These are phyloP conservation scores for Camellia granthamiana DNA, from an alignment of 148 eudicot genomes.

Conservation along the genomic window DNA sequence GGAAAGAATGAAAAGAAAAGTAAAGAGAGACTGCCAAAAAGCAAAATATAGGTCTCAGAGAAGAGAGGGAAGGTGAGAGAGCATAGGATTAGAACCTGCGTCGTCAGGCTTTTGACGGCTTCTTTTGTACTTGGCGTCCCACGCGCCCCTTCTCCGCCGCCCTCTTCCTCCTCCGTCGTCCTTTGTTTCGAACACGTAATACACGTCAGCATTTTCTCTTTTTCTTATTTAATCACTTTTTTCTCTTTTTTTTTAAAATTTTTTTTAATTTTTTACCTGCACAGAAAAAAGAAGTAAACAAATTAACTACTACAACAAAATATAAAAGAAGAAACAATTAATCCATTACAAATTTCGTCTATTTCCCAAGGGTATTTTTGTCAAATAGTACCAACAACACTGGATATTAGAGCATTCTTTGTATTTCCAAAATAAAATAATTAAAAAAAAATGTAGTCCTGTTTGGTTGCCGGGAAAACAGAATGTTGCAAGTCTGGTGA, in stretches of 20 bases:
- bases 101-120: constrained; percentile 88
- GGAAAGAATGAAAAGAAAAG: background rate
- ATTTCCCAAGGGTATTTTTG: background rate
- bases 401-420: background rate
- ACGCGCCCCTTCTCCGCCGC: constrained; percentile 41
- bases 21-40: background rate
- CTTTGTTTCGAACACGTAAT: constrained; percentile 86
- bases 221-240: background rate
- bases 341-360: too few species aligned
- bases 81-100: constrained; percentile 59
- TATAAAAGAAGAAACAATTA: too few species aligned
- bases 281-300: background rate
- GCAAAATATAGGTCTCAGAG: constrained; percentile 5
- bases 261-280: constrained; percentile 22
- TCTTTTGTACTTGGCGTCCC: constrained; percentile 81
- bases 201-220: constrained; percentile 73
- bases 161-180: constrained; percentile 39
- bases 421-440: background rate
- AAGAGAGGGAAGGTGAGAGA: constrained; percentile 8
- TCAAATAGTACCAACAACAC: background rate
- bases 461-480: constrained; percentile 15
- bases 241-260: too few species aligned
- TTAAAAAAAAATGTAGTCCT: background rate
- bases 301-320: background rate
- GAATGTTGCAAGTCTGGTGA: background rate